Evolutionary conservation across 371 early-diverging fungal species (phyloP), one percentile per base, ranked within the genome.

Genomic region (Sporodiniella umbellata): DNA sequence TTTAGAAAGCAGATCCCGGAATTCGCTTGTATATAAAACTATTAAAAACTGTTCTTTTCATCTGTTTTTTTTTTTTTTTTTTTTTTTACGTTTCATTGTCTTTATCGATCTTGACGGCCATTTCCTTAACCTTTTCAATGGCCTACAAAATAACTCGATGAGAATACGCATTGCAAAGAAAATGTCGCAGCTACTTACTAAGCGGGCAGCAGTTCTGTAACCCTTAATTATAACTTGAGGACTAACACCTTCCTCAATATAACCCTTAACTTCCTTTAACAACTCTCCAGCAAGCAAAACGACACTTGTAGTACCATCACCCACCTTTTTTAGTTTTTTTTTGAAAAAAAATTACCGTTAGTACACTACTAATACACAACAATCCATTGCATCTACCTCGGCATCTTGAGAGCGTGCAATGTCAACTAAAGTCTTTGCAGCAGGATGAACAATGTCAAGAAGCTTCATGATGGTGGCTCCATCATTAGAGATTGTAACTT

Each of bases 291-390:
- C 96, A 30, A 99, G 81, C 26, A 99, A 79, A 12, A 99, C 98
- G 11, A 99, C 99, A 77, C 95, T 95, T 11, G 99, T 99, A 23
- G 99, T 99, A 56, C 99, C 99, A 72, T 99, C 99, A 51, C 99
- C 99, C 33, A 89, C 92, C 86, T 87, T 46, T 18, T 8, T 19
- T 40, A n/a, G n/a, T 21, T 40, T 14, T 30, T 15, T 0, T 17
- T 14, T n/a, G 38, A 31, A 37, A 43, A 15, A 37, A 4, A 8
- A 30, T n/a, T 30, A 10, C 6, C n/a, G n/a, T n/a, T n/a, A n/a
- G n/a, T n/a, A n/a, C n/a, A n/a, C n/a, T n/a, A n/a, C n/a, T n/a
- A n/a, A n/a, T n/a, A n/a, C n/a, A n/a, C n/a, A n/a, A n/a, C n/a
- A n/a, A n/a, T n/a, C n/a, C n/a, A n/a, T n/a, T n/a, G 12, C 7